A percentile compares a stretch with the other conserved stretches of the same genome.
Conservation (phyloP, 2,329 filamentous ascomycete genomes). For the Gnomoniopsis sp. region DNA sequence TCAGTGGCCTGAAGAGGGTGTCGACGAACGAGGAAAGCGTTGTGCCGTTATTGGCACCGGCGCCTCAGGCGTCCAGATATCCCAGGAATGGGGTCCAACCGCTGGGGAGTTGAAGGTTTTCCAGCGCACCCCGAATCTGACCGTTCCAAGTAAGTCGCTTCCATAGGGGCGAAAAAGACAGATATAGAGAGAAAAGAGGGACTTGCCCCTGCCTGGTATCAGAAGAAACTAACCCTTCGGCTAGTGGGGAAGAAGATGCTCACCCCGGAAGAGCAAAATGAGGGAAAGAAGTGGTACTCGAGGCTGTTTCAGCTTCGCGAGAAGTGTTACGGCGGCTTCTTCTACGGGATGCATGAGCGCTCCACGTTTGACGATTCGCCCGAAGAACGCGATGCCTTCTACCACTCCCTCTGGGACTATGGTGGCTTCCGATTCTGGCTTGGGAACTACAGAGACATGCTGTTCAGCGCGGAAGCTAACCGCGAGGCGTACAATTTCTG, state of each 20-base stretch:
- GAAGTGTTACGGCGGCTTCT: conserved; percentile 55
- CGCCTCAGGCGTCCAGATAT: conserved; percentile 60
- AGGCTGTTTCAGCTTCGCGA: conserved; percentile 50
- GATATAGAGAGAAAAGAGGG: too few relatives aligned
- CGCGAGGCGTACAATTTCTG: conserved; percentile 51
- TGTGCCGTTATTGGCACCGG: conserved; percentile 63
- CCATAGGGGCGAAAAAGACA: too few relatives aligned
- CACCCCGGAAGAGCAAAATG: conserved; percentile 47
- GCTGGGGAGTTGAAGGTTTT: conserved; percentile 55
- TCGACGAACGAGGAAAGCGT: conserved; percentile 55
- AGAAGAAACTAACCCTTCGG: conserved; percentile 34
- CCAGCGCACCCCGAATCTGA: conserved; percentile 64
- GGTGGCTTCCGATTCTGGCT: conserved; percentile 57
- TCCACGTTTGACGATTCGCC: conserved; percentile 52
- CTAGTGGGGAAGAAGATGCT: conserved; percentile 40
- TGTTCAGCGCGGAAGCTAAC: conserved; percentile 46
- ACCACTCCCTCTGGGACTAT: conserved; percentile 43
- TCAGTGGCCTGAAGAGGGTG: conserved; percentile 51
- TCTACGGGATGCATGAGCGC: conserved; percentile 51
- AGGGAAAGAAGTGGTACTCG: conserved; percentile 38
- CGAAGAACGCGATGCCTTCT: conserved; percentile 45
- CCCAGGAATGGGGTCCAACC: conserved; percentile 54
- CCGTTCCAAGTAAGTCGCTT: conserved; percentile 39
- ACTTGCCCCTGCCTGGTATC: background rate
- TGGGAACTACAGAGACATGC: conserved; percentile 48